Conservation (phyloP, 345 rosid species). For the Iberis pinnata region DNA sequence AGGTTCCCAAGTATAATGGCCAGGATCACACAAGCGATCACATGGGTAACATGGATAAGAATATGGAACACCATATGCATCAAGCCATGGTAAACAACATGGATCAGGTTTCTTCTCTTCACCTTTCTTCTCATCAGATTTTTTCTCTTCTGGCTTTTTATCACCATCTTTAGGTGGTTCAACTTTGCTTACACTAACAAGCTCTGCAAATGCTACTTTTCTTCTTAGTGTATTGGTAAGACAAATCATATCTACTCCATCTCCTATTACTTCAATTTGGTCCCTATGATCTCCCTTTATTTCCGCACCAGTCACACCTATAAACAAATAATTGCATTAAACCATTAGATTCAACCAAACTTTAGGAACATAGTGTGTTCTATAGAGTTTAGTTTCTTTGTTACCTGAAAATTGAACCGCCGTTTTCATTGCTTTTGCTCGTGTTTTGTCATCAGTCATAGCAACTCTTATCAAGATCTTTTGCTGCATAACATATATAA, state of each 20-base stretch:
- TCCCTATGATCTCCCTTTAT: conserved; percentile 40
- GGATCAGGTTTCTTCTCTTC: conserved; percentile 14
- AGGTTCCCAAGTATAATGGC: conserved; percentile 18
- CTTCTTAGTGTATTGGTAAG: conserved; percentile 31
- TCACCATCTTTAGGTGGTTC: conserved; percentile 22
- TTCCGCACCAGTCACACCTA: conserved; percentile 40
- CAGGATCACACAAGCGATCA: conserved; percentile 28
- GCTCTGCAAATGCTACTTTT: conserved; percentile 36
- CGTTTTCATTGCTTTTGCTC: conserved; percentile 26
- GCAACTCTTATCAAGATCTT: conserved; percentile 24
- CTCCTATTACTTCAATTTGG: conserved; percentile 48
- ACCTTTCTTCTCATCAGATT: not conserved
- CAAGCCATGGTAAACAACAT: conserved; percentile 17
- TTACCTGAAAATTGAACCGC: conserved; percentile 17
- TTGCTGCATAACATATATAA: conserved; percentile 18
- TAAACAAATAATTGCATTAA: conserved; percentile 9
- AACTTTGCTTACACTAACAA: conserved; percentile 33
- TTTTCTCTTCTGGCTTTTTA: not conserved
- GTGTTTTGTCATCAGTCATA: conserved; percentile 27
- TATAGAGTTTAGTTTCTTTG: not conserved
- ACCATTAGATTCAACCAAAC: not conserved
- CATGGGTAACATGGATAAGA: conserved; percentile 19
- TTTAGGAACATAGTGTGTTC: not conserved
- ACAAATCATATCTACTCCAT: conserved; percentile 32
- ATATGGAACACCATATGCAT: conserved; percentile 24